These are phyloP conservation scores for Cytospora chrysosperma DNA, from an alignment of 2,329 filamentous ascomycete genomes.

Conservation along the genomic window DNA sequence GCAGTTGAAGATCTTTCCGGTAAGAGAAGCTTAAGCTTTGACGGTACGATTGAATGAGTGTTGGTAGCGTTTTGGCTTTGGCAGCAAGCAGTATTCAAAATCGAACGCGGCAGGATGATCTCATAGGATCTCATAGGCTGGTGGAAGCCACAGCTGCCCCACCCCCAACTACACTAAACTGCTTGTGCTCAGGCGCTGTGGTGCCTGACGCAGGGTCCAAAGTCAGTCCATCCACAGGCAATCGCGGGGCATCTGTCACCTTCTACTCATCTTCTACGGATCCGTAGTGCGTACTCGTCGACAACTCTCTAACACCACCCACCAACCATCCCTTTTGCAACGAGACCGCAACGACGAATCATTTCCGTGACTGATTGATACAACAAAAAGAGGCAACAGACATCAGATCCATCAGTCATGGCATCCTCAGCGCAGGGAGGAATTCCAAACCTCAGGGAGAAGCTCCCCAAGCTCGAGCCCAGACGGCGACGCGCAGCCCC, in stretches of 20 bases:
- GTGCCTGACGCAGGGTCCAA: background rate
- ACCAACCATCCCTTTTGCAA: background rate
- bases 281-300: background rate
- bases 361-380: background rate
- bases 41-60: background rate
- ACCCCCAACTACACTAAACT: background rate
- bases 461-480: conserved; percentile 67
- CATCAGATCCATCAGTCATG: conserved; percentile 21
- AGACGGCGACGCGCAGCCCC: conserved; percentile 54
- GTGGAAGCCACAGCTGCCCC: conserved; percentile 12
- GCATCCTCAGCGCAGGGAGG: conserved; percentile 22
- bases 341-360: background rate
- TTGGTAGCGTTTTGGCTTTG: background rate
- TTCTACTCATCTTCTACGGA: background rate
- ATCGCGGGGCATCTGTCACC: background rate
- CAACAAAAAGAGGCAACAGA: background rate
- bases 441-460: conserved; percentile 53
- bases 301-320: background rate
- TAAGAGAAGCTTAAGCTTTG: background rate
- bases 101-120: conserved; percentile 10
- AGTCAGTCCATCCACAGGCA: conserved; percentile 1
- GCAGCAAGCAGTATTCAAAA: conserved; percentile 6
- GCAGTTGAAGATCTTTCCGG: conserved; percentile 12
- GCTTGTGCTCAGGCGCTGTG: background rate
- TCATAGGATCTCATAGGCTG: conserved; percentile 25